These are phyloP conservation scores for Solanum paucissectum DNA, from an alignment of 257 asterid species.

Conservation along the genomic window DNA sequence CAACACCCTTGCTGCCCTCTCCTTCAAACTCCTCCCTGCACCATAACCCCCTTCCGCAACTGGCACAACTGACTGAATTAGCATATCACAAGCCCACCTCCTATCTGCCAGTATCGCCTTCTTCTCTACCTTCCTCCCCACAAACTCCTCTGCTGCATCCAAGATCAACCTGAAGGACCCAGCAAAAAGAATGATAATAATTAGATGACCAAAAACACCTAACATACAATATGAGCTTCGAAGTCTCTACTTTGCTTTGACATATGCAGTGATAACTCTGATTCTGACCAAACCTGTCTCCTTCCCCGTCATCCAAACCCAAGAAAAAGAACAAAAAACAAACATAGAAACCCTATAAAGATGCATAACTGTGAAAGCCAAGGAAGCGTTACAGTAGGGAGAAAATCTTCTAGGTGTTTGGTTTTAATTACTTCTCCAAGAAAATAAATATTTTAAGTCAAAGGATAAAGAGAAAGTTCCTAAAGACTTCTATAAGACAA, in stretches of 20 bases:
- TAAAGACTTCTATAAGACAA: not conserved
- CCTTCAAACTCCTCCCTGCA: constrained; percentile 14
- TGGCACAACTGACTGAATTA: constrained; percentile 11
- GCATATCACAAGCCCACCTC: constrained; percentile 13
- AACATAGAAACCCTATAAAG: not conserved
- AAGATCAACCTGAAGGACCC: constrained; percentile 12
- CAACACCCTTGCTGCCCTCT: constrained; percentile 6
- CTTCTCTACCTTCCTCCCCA: constrained; percentile 9
- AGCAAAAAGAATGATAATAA: not conserved
- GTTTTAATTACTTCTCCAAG: not conserved
- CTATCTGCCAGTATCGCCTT: constrained; percentile 7
- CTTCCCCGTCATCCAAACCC: not conserved
- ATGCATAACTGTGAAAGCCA: not conserved
- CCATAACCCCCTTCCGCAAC: constrained; percentile 2
- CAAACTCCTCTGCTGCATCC: constrained; percentile 21
- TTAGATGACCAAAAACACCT: not conserved
- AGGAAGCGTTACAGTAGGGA: not conserved
- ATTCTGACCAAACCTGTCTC: not conserved
- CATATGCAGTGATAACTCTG: not conserved
- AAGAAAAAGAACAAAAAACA: no score
- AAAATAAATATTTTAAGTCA: not conserved
- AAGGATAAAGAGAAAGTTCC: not conserved
- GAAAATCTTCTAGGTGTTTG: not conserved
- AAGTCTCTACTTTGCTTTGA: not conserved
- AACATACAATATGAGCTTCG: not conserved